phyloP scores from a whole-genome alignment of 116 monocot genomes.

The Iris pallida region DNA sequence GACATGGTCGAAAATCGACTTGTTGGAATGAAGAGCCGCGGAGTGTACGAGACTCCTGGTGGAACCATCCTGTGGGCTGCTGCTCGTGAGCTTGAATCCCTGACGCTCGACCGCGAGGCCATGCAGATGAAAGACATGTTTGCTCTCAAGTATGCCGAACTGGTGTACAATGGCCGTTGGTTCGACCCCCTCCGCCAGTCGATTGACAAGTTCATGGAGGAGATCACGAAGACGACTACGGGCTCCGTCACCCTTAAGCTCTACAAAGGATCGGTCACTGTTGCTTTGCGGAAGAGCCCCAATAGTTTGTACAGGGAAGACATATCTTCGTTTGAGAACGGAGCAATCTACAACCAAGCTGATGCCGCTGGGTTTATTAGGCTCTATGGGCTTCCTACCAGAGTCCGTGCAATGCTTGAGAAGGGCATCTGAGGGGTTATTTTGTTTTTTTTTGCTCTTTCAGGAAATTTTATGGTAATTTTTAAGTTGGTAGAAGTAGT shows the following conservation, averaged over 20 bases:
- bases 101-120: conserved; percentile 77
- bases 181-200: conserved; percentile 81
- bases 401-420: conserved; percentile 86
- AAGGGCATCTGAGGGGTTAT: conserved; percentile 29
- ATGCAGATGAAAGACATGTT: conserved; percentile 71
- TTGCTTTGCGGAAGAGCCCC: conserved; percentile 56
- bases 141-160: conserved; percentile 85
- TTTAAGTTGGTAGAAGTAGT: too few relatives aligned
- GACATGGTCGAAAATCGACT: conserved; percentile 98
- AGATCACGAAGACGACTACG: conserved; percentile 58
- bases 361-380: conserved; percentile 95
- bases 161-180: conserved; percentile 90
- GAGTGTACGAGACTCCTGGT: conserved; percentile 94
- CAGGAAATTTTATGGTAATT: too few relatives aligned
- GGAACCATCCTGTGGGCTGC: conserved; percentile 77
- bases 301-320: conserved; percentile 85
- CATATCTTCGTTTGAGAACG: conserved; percentile 90
- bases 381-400: conserved; percentile 77
- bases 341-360: conserved; percentile 80
- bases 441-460: neutral
- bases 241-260: conserved; percentile 79
- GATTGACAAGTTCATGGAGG: conserved; percentile 79
- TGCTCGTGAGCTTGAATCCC: conserved; percentile 73
- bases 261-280: conserved; percentile 72
- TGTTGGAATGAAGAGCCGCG: conserved; percentile 95